Base-by-base conservation (phyloP, 2,329 filamentous ascomycete species). In the Bipolaris bicolor region DNA sequence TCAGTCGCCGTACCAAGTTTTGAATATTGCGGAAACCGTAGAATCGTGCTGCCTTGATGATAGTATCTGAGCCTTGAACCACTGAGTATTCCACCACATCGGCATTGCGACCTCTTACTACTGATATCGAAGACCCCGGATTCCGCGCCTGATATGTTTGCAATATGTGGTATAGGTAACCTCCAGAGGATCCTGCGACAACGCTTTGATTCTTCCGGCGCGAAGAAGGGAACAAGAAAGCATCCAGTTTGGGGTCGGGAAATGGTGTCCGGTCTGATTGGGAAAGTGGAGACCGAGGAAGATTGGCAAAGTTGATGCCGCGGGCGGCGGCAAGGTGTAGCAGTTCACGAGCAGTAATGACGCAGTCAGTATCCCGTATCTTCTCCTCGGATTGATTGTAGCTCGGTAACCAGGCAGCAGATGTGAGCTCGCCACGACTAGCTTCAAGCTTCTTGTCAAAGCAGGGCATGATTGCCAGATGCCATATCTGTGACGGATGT, bases 401-500 rank as follows among this genome's bases (percentile, higher is more conserved):
- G 24, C 64, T 61, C 34, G 73, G 70, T 31, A 73, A 60, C 93
- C 93, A 97, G 15, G 86, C 85, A 6, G 84, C 79, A 72, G 94
- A 90, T 0, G 93, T 98, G 37, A 99, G 84, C 77, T 99, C 95
- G 75, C 92, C 89, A 51, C 95, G 88, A 67, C 92, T 96, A 6
- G 95, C 95, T 79, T 99, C 95, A 26, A 99, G 84, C 77, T 99
- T 99, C 82, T 99, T 99, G 77, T 99, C 95, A 76, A 99, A 98
- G 76, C 95, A 99, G 18, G 95, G 95, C 95, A 99, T 99, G 44
- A 99, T 84, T 11, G 94, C 92, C 51, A 98, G 78, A 76, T 98
- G 94, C 91, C 94, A 99, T 73, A 99, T 92, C 65, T 88, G 86
- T 61, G 88, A 87, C 0, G 92, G 90, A 0, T 88, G 77, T 47